Evolutionary conservation across 2,329 filamentous ascomycete species (phyloP).

Genomic region (Cladosporium sp.): DNA sequence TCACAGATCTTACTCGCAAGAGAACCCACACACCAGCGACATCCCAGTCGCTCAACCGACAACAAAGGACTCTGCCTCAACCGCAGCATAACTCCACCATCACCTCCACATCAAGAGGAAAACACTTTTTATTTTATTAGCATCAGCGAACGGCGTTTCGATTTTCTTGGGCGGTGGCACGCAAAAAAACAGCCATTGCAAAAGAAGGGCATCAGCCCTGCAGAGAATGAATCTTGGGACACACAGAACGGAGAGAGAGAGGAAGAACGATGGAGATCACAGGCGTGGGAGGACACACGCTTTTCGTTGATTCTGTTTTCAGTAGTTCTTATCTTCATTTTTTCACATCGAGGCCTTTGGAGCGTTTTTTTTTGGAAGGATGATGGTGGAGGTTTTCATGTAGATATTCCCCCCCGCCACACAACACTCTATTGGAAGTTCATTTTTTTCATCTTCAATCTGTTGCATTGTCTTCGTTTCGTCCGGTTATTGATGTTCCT

Average conservation of each 20-base stretch:
- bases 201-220: no score
- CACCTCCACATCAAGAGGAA: neutral
- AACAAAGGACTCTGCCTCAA: no score
- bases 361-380: no score
- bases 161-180: no score
- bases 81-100: neutral
- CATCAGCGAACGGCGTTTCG: neutral
- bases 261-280: neutral
- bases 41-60: neutral
- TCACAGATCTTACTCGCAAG: neutral
- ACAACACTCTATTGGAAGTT: no score
- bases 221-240: no score
- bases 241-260: neutral
- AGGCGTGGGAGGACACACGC: neutral
- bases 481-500: no score
- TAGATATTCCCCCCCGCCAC: neutral
- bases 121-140: neutral
- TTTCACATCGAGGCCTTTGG: neutral
- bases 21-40: neutral
- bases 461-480: no score
- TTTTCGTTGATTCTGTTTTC: neutral
- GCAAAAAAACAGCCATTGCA: no score
- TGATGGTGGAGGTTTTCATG: neutral
- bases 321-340: neutral
- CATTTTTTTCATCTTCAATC: no score